Evolutionary conservation across 176 grass and related monocot species (phyloP).

Genomic region (Aegilops umbellulata): DNA sequence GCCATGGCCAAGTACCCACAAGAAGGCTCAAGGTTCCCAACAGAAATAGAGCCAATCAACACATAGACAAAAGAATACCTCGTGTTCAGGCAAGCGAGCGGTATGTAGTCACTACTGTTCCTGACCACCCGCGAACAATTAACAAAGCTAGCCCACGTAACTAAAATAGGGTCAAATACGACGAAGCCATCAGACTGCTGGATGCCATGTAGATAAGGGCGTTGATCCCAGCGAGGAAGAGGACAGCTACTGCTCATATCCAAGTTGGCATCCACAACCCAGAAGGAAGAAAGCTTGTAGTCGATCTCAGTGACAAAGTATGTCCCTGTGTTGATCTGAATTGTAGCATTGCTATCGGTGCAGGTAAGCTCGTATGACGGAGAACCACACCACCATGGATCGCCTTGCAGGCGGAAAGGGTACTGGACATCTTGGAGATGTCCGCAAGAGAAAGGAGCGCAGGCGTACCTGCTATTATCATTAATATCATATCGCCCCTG

Average conservation of each 20-base stretch:
- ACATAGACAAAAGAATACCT: constrained; percentile 28
- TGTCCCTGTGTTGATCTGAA: background rate
- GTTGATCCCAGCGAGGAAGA: background rate
- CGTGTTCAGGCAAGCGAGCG: constrained; percentile 6
- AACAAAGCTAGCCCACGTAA: background rate
- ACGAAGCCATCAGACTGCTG: background rate
- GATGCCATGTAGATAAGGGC: background rate
- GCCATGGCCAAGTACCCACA: constrained; percentile 10
- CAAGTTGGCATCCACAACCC: background rate
- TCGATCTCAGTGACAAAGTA: background rate
- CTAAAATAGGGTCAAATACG: background rate
- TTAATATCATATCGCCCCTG: background rate
- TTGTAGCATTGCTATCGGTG: background rate
- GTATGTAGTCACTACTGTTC: background rate
- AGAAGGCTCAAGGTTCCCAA: constrained; percentile 18
- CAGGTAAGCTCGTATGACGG: constrained; percentile 2
- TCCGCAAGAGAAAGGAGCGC: constrained; percentile 28
- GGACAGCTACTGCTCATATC: background rate
- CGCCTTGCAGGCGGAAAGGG: constrained; percentile 23
- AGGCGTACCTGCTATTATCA: background rate
- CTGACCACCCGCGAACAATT: constrained; percentile 21
- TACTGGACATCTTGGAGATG: constrained; percentile 16
- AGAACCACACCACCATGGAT: constrained; percentile 17
- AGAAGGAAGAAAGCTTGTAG: background rate
- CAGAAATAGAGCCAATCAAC: background rate